A percentile compares a stretch with the other conserved stretches of the same genome.
These are phyloP conservation scores for Candolleomyces efflorescens DNA, from an alignment of 768 basidiomycete genomes.

Conservation along the genomic window DNA sequence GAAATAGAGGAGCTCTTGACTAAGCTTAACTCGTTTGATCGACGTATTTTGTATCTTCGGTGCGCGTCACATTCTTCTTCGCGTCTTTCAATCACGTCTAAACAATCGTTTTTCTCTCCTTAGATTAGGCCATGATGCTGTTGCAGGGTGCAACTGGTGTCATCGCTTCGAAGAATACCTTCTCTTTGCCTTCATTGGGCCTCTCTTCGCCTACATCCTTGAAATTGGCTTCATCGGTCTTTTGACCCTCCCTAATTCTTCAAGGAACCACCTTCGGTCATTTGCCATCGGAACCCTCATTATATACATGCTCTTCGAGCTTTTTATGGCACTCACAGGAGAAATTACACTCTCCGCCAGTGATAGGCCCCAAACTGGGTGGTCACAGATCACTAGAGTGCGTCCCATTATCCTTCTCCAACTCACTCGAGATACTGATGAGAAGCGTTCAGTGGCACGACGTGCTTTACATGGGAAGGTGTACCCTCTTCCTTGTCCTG, in stretches of 20 bases:
- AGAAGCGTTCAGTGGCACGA: no score
- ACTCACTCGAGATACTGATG: background rate
- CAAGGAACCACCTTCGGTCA: conserved; percentile 31
- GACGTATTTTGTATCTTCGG: conserved; percentile 58
- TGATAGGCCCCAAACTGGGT: conserved; percentile 26
- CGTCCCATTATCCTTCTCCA: conserved; percentile 3
- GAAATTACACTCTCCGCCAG: conserved; percentile 37
- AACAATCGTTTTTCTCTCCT: background rate
- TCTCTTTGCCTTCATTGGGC: conserved; percentile 50
- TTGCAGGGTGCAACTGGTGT: conserved; percentile 66
- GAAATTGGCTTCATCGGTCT: conserved; percentile 42
- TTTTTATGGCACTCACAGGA: conserved; percentile 46
- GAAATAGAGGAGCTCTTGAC: conserved; percentile 50
- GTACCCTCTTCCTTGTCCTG: conserved; percentile 48
- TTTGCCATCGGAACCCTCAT: conserved; percentile 45
- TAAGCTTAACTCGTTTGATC: conserved; percentile 52
- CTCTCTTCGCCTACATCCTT: conserved; percentile 56
- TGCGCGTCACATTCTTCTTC: conserved; percentile 21
- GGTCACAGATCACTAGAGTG: conserved; percentile 32
- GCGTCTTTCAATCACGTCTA: background rate
- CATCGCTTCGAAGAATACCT: conserved; percentile 55
- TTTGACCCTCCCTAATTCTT: conserved; percentile 21
- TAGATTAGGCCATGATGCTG: conserved; percentile 66
- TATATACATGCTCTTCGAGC: conserved; percentile 47
- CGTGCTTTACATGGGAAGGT: background rate